Evolutionary conservation across 2,329 filamentous ascomycete genomes (phyloP).

Genomic region (Botryotinia calthae): DNA sequence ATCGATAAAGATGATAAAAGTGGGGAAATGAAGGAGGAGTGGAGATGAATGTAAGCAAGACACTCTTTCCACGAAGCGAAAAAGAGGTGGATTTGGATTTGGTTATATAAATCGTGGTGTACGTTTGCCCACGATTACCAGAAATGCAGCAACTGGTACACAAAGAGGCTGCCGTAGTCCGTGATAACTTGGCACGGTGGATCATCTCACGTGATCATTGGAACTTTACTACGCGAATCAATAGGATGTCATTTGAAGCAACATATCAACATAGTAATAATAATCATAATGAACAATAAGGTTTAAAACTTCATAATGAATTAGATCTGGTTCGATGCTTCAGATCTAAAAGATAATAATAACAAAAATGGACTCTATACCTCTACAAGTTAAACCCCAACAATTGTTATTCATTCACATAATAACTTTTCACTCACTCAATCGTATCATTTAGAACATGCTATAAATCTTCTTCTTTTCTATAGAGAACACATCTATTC

Average conservation of each 20-base stretch:
- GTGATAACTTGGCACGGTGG: no score
- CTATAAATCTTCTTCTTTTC: neutral
- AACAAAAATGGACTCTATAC: neutral
- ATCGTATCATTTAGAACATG: no score
- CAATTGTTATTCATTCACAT: neutral
- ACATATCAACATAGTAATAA: no score
- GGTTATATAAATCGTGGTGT: neutral
- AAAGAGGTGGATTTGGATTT: neutral
- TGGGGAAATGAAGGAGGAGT: neutral
- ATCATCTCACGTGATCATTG: no score
- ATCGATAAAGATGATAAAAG: neutral
- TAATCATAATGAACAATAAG: no score
- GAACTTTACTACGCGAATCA: no score
- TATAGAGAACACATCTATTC: neutral
- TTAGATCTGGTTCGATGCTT: no score
- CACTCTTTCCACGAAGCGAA: neutral
- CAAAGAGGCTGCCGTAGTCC: neutral
- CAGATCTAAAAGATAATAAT: no score
- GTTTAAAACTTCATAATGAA: no score
- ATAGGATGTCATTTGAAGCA: no score
- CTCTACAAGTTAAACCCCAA: neutral
- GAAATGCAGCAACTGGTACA: rapidly evolving
- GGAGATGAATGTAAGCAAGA: neutral
- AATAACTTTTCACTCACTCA: neutral
- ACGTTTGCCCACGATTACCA: rapidly evolving